Percentiles rank a stretch among this genome's conserved stretches.
Conservation (phyloP, 352 stramenopile species). For the Phytophthora melonis region DNA sequence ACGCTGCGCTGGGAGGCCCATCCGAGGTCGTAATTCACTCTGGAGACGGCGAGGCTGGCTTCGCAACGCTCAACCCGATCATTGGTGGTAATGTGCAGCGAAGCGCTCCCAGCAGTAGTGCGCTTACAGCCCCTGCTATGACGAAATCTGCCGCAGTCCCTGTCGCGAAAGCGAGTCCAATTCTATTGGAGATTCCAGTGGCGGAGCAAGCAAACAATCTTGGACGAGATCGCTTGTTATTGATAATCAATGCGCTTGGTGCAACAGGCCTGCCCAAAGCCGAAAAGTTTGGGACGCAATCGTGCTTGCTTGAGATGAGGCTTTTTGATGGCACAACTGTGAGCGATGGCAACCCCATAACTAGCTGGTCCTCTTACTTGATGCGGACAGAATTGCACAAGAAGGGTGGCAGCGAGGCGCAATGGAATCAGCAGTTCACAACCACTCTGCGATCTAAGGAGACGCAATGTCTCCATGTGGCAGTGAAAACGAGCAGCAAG, state of each 20-base stretch:
- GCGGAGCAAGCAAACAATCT: conserved; percentile 26
- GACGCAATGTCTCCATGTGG: conserved; percentile 57
- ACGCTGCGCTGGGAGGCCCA: conserved; percentile 35
- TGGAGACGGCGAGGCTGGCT: conserved; percentile 70
- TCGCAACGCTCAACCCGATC: conserved; percentile 74
- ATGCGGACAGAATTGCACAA: conserved; percentile 77
- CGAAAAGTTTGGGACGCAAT: conserved; percentile 84
- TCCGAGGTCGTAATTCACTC: conserved; percentile 83
- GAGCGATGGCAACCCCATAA: conserved; percentile 12
- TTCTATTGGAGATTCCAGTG: conserved; percentile 61
- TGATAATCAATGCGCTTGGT: conserved; percentile 71
- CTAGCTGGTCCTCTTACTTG: conserved; percentile 31
- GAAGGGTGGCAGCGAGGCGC: conserved; percentile 82
- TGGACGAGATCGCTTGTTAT: conserved; percentile 30
- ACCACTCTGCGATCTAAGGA: conserved; percentile 59
- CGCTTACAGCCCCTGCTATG: conserved; percentile 31
- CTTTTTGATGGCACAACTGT: conserved; percentile 36
- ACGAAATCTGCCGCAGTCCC: conserved; percentile 34
- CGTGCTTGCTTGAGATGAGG: conserved; percentile 70
- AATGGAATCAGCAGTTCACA: conserved; percentile 88
- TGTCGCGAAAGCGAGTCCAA: conserved; percentile 30
- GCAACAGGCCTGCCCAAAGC: conserved; percentile 68
- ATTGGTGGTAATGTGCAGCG: conserved; percentile 40
- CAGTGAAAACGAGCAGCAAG: conserved; percentile 75
- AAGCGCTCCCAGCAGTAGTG: conserved; percentile 29